These are phyloP conservation scores for Epichloe hybrida DNA, from an alignment of 2,329 filamentous ascomycete genomes.

Conservation along the genomic window DNA sequence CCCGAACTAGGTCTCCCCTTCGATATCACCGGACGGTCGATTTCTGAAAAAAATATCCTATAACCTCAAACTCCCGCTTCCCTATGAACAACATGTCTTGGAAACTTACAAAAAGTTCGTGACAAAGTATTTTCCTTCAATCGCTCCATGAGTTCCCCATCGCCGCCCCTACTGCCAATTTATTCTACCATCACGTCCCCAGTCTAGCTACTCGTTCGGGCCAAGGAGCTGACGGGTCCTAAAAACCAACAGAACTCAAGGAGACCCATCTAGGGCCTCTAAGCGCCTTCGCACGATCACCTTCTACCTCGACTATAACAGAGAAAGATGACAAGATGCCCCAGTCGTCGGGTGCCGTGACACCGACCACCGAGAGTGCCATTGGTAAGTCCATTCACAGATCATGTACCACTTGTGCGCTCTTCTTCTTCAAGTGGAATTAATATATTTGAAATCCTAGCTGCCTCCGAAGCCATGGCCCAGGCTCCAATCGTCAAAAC, in stretches of 20 bases:
- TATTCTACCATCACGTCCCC: not conserved
- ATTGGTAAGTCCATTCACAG: slow-evolving; percentile 46
- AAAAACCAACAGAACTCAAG: slow-evolving; percentile 54
- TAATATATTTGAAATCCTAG: slow-evolving; percentile 28
- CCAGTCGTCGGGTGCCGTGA: slow-evolving; percentile 38
- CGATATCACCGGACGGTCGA: not conserved
- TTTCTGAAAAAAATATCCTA: not conserved
- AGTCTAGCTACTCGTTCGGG: not conserved
- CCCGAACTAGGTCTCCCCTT: not conserved
- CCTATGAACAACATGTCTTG: slow-evolving; percentile 35
- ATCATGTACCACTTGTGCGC: not conserved
- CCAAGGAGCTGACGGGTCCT: not conserved
- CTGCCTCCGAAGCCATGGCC: slow-evolving; percentile 71
- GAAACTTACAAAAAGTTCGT: slow-evolving; percentile 45
- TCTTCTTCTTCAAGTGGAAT: not conserved
- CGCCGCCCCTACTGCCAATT: not conserved
- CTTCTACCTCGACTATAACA: slow-evolving; percentile 81
- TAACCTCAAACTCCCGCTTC: slow-evolving; percentile 3
- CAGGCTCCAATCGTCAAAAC: slow-evolving; percentile 53
- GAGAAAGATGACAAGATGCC: slow-evolving; percentile 47
- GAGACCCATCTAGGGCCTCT: slow-evolving; percentile 90
- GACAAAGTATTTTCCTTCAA: not conserved
- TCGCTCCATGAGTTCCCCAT: not conserved
- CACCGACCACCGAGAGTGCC: slow-evolving; percentile 52
- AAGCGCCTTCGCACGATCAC: slow-evolving; percentile 80